Evolutionary conservation across 306 rosid genomes (phyloP), one percentile per base, ranked within the genome.

Genomic region (Elaeagnus macrophylla): DNA sequence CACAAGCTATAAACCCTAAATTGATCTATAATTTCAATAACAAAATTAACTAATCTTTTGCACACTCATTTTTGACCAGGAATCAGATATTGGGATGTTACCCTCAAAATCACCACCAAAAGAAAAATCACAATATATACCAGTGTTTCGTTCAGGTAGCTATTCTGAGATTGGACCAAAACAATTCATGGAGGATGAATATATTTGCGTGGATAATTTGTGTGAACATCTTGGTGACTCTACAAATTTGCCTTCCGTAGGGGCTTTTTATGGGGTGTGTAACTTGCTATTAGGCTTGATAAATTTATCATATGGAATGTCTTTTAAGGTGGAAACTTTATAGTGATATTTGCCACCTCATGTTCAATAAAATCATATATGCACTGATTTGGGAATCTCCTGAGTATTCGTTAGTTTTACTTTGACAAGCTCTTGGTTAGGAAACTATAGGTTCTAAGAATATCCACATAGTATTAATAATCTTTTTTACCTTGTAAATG

Each of bases 241-340:
- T 11, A 25, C 17, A 38, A 25, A 59, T 15, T 58, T 79, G 56
- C 77, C 79, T 63, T 73, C 75, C 57, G 75, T 68, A 45, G 74
- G 73, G 57, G 89, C 85, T 76, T 83, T 83, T 73, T 79, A 83
- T 57, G 89, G 85, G 81, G 89, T 83, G 61, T 45, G 67, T 61
- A 42, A 67, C 74, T 64, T 60, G 47, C 14, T 60, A 51, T 53
- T 7, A 45, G 49, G 49, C 15, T 45, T 12, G 49, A 45, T 25
- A 25, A 25, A 25, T 25, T 25, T 25, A 25, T 25, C 32, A 25
- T 25, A 25, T 25, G 32, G 32, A 25, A 1, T 25, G 32, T 25
- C 2, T 25, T 25, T 25, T 25, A 2, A 25, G 32, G 32, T 25
- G 32, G 32, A 25, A 25, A 25, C 32, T 25, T 25, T 25, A 25